These are phyloP conservation scores for Diplocarpon rosae DNA, from an alignment of 2,329 filamentous ascomycete genomes.

Conservation along the genomic window DNA sequence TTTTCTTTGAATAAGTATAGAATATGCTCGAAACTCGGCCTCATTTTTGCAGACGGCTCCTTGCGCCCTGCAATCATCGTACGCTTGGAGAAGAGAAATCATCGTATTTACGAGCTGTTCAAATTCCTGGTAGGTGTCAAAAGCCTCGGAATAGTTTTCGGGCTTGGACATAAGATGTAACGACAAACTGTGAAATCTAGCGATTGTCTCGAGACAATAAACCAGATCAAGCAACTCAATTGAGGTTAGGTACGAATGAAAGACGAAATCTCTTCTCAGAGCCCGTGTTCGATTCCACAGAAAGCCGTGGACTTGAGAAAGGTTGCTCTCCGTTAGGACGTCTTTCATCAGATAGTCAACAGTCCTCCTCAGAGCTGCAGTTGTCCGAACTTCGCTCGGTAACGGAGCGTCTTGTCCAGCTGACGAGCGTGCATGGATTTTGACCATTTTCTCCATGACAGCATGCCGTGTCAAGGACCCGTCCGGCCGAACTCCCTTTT, in stretches of 20 bases:
- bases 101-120: slow-evolving; percentile 57
- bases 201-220: slow-evolving; percentile 54
- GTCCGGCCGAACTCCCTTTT: slow-evolving; percentile 35
- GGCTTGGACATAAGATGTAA: slow-evolving; percentile 50
- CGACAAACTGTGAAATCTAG: slow-evolving; percentile 54
- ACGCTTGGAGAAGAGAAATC: slow-evolving; percentile 53
- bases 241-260: slow-evolving; percentile 48
- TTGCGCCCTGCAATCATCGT: slow-evolving; percentile 52
- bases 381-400: slow-evolving; percentile 56
- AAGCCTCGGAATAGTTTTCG: slow-evolving; percentile 45
- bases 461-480: slow-evolving; percentile 33
- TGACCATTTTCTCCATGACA: slow-evolving; percentile 47
- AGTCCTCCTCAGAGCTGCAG: slow-evolving; percentile 44
- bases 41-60: slow-evolving; percentile 50
- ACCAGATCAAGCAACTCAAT: slow-evolving; percentile 46
- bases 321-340: slow-evolving; percentile 43
- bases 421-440: slow-evolving; percentile 55
- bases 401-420: slow-evolving; percentile 57
- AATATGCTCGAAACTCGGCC: slow-evolving; percentile 55
- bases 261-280: slow-evolving; percentile 57
- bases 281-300: slow-evolving; percentile 59
- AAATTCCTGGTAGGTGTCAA: slow-evolving; percentile 55
- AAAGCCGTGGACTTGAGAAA: slow-evolving; percentile 48
- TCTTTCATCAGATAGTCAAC: slow-evolving; percentile 53
- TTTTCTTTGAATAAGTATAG: slow-evolving; percentile 49